phyloP scores from a whole-genome alignment of 306 rosid genomes.

The Begonia fuchsioides region DNA sequence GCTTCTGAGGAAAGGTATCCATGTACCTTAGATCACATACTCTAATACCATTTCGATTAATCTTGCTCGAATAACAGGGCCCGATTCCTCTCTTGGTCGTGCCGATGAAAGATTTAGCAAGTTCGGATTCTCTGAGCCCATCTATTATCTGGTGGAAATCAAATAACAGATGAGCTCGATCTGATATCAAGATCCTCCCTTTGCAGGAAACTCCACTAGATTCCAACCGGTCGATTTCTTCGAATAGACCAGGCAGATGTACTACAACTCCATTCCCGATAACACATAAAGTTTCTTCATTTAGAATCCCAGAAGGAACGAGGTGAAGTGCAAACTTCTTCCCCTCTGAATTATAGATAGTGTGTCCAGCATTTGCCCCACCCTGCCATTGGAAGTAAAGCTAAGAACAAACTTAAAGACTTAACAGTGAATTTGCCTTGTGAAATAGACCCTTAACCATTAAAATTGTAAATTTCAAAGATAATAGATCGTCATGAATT shows the following conservation, averaged over 20 bases:
- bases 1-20: conserved; percentile 80
- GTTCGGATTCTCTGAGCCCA: conserved; percentile 83
- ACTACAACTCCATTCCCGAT: conserved; percentile 96
- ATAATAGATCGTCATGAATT: too few species aligned
- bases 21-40: conserved; percentile 77
- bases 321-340: conserved; percentile 94
- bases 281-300: conserved; percentile 78
- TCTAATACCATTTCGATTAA: conserved; percentile 73
- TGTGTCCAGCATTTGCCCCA: conserved; percentile 96
- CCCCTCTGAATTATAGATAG: conserved; percentile 90
- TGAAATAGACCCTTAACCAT: too few species aligned
- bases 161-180: conserved; percentile 82
- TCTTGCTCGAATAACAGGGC: conserved; percentile 90
- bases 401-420: not conserved
- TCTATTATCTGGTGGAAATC: conserved; percentile 91
- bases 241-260: conserved; percentile 68
- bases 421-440: too few species aligned
- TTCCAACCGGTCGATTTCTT: conserved; percentile 77
- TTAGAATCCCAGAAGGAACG: conserved; percentile 89
- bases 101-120: conserved; percentile 87
- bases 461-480: too few species aligned
- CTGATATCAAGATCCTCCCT: conserved; percentile 85
- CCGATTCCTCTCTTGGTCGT: conserved; percentile 98
- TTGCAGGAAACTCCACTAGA: conserved; percentile 70
- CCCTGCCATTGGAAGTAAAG: conserved; percentile 29